Evolutionary conservation across 2,329 filamentous ascomycete genomes (phyloP), one percentile per base, ranked within the genome.

Genomic region (Ophiostoma populinum): DNA sequence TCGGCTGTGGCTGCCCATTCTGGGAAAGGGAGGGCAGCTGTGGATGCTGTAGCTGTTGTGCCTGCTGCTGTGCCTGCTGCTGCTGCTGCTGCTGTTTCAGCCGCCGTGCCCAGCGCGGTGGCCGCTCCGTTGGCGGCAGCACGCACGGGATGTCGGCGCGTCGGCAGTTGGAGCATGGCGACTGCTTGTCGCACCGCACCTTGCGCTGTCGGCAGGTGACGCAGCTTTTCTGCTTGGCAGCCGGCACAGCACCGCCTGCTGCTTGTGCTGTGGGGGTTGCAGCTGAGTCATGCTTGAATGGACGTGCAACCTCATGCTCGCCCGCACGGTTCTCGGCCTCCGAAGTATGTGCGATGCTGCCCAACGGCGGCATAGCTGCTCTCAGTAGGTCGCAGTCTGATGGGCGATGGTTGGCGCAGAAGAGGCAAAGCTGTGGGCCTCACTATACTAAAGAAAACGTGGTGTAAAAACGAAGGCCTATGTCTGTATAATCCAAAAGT

Each of bases 161-260:
- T 7, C 59, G 60, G 43, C 67, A 71, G 44, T 69, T 69, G 6
- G 65, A 63, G 41, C 67, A 71, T 2, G 67, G 67, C 1, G 59
- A 59, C 24, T 53, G 49, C 47, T 67, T 70, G 45, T 71, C 63
- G 47, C 67, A 72, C 32, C 65, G 62, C 7, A 71, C 67, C 43
- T 70, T 71, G 31, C 67, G 64, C 27, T 50, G 54, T 28, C 66
- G 57, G 41, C 66, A 71, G 4, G 59, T 54, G 6, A 62, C 51
- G 34, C 63, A 67, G 47, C 63, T 65, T 35, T 61, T 61, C 32
- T 45, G 47, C 43, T 63, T 58, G 33, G 35, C n/a, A 7, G 20
- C 34, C 20, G 16, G 34, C 13, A n/a, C n/a, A n/a, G n/a, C 2
- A 35, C 26, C 16, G 34, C 19, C 20, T 31, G 30, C 24, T 18